A percentile compares a stretch with the other conserved stretches of the same genome.
phyloP scores from a whole-genome alignment of 2,329 filamentous ascomycete genomes.

The Aspergillus ochraceus region DNA sequence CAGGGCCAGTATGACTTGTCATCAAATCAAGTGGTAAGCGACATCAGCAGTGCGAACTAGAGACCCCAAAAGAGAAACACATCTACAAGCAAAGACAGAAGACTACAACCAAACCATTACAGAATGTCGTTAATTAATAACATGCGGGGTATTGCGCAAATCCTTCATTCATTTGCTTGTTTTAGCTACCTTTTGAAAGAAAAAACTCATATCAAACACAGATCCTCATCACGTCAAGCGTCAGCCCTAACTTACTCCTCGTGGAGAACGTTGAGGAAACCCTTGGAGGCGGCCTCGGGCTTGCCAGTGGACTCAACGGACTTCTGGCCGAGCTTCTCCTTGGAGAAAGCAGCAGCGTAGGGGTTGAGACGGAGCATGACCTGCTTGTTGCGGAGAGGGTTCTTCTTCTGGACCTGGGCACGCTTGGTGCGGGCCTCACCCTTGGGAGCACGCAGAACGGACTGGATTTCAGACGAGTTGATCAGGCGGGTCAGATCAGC shows the following conservation, averaged over 20 bases:
- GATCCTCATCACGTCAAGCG: conserved; percentile 8
- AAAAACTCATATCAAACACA: conserved; percentile 22
- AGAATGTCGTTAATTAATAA: conserved; percentile 9
- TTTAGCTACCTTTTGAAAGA: conserved; percentile 24
- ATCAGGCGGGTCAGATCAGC: conserved; percentile 95
- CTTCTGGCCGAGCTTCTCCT: conserved; percentile 78
- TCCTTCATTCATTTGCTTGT: conserved; percentile 23
- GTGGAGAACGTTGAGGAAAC: conserved; percentile 54
- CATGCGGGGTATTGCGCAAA: conserved; percentile 24
- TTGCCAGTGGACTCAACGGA: conserved; percentile 60
- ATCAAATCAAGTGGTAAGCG: too few species aligned
- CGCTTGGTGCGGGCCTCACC: conserved; percentile 89
- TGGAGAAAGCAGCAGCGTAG: conserved; percentile 86
- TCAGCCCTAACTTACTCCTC: conserved; percentile 48
- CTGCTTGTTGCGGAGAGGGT: conserved; percentile 98
- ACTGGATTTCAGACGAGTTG: conserved; percentile 99
- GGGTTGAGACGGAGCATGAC: conserved; percentile 98
- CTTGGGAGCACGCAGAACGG: conserved; percentile 87
- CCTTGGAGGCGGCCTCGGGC: conserved; percentile 55
- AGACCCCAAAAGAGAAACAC: too few species aligned
- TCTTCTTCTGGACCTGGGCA: conserved; percentile 96
- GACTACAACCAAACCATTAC: neutral
- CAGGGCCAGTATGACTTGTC: too few species aligned
- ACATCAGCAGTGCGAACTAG: too few species aligned
- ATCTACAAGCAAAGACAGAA: neutral